Evolutionary conservation across 2,329 filamentous ascomycete species (phyloP).

Genomic region (Curvularia eragrostidis): DNA sequence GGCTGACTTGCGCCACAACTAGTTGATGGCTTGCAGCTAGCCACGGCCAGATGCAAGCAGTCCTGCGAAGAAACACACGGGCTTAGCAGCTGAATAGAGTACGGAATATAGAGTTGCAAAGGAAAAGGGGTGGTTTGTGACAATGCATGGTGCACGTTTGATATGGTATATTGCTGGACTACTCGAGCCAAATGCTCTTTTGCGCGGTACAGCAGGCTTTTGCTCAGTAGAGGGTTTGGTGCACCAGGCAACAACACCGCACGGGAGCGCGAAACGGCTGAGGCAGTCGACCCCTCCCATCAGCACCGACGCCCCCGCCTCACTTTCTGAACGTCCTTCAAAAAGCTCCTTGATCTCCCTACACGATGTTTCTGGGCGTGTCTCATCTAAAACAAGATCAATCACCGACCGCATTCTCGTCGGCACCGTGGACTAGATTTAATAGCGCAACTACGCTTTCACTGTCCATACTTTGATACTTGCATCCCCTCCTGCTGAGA

Average conservation of each 20-base stretch:
- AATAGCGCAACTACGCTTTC: constrained; percentile 25
- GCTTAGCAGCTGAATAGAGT: background rate
- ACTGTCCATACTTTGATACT: constrained; percentile 84
- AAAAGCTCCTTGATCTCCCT: background rate
- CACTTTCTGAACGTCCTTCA: constrained; percentile 11
- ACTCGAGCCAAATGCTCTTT: background rate
- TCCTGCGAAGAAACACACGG: background rate
- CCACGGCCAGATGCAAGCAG: background rate
- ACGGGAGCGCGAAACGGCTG: constrained; percentile 4
- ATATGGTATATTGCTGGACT: background rate
- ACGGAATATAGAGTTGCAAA: background rate
- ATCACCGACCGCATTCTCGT: background rate
- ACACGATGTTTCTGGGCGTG: background rate
- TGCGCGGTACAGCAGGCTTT: background rate
- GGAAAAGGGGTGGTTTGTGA: background rate
- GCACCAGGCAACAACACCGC: background rate
- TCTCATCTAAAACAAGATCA: constrained; percentile 1
- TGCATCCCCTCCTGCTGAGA: constrained; percentile 85
- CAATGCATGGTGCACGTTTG: background rate
- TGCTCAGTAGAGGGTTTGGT: background rate
- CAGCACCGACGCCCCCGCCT: constrained; percentile 6
- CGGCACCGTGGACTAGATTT: background rate
- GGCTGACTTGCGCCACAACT: constrained; percentile 14
- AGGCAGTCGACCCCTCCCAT: constrained; percentile 6
- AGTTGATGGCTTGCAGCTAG: background rate